phyloP scores from a whole-genome alignment of 2,329 filamentous ascomycete species.

The Verticillium nonalfalfae region DNA sequence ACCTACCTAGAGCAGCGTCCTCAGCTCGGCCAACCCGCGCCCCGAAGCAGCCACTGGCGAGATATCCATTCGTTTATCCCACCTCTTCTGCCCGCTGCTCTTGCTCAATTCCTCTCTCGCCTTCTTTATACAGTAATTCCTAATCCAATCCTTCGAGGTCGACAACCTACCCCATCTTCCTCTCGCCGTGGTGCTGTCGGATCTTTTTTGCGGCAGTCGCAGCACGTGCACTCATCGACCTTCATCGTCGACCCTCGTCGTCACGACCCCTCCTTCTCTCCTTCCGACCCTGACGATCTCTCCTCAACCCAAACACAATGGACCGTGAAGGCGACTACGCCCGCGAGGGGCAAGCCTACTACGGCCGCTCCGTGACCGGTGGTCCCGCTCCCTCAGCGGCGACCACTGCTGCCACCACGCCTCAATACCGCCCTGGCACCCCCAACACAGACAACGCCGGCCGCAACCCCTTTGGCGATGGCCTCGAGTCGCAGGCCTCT shows the following conservation, averaged over 20 bases:
- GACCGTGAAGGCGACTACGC: not conserved
- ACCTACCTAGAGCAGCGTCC: not conserved
- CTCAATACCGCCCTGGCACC: constrained; percentile 29
- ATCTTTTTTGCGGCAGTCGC: not conserved
- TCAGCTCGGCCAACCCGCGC: not conserved
- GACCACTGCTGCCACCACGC: constrained; percentile 30
- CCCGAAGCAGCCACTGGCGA: not conserved
- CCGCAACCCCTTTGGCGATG: constrained; percentile 34
- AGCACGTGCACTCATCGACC: not conserved
- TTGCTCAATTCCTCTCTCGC: not conserved
- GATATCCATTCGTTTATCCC: not conserved
- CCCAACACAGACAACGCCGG: constrained; percentile 29
- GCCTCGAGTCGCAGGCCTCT: constrained; percentile 26
- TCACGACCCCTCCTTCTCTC: not conserved
- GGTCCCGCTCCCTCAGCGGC: constrained; percentile 22
- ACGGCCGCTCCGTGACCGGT: constrained; percentile 19
- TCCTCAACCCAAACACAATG: not conserved
- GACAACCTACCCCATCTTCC: not conserved
- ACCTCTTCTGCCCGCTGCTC: not conserved
- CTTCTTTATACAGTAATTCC: not conserved
- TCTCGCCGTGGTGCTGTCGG: not conserved
- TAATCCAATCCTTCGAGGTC: not conserved
- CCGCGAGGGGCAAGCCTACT: constrained; percentile 16
- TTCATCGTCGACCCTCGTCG: not conserved
- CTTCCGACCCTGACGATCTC: not conserved